These are phyloP conservation scores for Colletotrichum ledebouriae DNA, from an alignment of 2,329 filamentous ascomycete species.

Conservation along the genomic window DNA sequence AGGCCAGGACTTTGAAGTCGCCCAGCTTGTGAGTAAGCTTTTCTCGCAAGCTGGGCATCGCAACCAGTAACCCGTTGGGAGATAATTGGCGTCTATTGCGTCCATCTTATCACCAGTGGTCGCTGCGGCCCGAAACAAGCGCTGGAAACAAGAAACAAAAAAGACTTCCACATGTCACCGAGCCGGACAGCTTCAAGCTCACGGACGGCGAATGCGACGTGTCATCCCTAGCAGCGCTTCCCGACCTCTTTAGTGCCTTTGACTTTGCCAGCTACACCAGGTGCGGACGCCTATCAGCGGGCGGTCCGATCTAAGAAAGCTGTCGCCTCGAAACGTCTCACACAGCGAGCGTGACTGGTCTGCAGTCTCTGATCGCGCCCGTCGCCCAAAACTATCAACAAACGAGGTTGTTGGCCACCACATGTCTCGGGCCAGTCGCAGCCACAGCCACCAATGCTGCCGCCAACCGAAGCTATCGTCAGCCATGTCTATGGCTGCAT, in stretches of 20 bases:
- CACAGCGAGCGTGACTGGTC: conserved; percentile 16
- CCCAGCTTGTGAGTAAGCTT: not conserved
- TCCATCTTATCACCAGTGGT: not conserved
- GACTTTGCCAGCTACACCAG: conserved; percentile 11
- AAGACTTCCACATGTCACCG: conserved; percentile 32
- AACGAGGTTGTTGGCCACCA: conserved; percentile 11
- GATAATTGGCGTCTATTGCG: conserved; percentile 3
- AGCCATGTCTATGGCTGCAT: not conserved
- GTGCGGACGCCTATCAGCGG: conserved; percentile 24
- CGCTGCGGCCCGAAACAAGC: conserved; percentile 35
- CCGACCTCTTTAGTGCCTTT: not conserved
- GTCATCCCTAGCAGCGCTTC: conserved; percentile 18
- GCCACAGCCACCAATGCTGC: not conserved
- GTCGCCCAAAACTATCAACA: conserved; percentile 3
- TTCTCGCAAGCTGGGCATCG: conserved; percentile 19
- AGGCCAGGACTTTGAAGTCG: not conserved
- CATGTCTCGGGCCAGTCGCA: not conserved
- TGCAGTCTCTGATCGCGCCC: conserved; percentile 2
- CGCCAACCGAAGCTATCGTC: not conserved
- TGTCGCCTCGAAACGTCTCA: conserved; percentile 37
- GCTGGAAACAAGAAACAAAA: conserved; percentile 24
- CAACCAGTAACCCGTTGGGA: conserved; percentile 12
- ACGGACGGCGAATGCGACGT: conserved; percentile 20
- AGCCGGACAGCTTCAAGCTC: not conserved
- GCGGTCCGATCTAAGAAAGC: conserved; percentile 27